Conservation (phyloP, 2,329 filamentous ascomycete genomes). For the Passalora sequoiae region DNA sequence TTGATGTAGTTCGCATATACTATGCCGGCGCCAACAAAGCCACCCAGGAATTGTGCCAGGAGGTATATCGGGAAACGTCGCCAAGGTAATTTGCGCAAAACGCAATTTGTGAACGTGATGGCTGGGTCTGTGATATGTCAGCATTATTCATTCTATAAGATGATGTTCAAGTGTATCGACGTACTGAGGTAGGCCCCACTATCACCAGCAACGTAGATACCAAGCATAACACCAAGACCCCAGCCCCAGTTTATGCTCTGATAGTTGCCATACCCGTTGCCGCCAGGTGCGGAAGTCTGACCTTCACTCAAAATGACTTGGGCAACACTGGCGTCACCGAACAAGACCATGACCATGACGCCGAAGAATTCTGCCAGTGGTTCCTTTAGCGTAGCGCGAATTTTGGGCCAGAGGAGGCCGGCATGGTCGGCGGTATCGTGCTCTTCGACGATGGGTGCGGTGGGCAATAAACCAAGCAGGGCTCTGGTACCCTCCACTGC, state of each 20-base stretch:
- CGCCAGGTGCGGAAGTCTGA: conserved; percentile 38
- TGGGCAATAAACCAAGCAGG: conserved; percentile 36
- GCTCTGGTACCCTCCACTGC: conserved; percentile 8
- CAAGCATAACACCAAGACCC: conserved; percentile 62
- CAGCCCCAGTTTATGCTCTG: conserved; percentile 39
- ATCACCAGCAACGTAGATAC: conserved; percentile 40
- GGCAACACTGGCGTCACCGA: conserved; percentile 42
- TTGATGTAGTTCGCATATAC: conserved; percentile 48
- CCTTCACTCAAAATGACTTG: conserved; percentile 39
- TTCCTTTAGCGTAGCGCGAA: conserved; percentile 36
- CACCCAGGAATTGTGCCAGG: conserved; percentile 61
- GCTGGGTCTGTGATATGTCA: conserved; percentile 50
- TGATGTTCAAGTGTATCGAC: conserved; percentile 12
- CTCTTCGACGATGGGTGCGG: conserved; percentile 39
- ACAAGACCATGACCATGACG: conserved; percentile 39
- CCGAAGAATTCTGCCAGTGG: conserved; percentile 45
- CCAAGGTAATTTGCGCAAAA: conserved; percentile 65
- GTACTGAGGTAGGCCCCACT: conserved; percentile 39
- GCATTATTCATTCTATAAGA: background rate
- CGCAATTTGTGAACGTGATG: conserved; percentile 64
- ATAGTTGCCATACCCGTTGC: conserved; percentile 40
- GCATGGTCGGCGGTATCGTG: conserved; percentile 36
- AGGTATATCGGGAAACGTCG: conserved; percentile 64
- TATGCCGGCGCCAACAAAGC: conserved; percentile 52
- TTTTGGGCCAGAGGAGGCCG: conserved; percentile 36